Conservation (phyloP, 2,329 filamentous ascomycete genomes). For the Trichoderma oligosporum region DNA sequence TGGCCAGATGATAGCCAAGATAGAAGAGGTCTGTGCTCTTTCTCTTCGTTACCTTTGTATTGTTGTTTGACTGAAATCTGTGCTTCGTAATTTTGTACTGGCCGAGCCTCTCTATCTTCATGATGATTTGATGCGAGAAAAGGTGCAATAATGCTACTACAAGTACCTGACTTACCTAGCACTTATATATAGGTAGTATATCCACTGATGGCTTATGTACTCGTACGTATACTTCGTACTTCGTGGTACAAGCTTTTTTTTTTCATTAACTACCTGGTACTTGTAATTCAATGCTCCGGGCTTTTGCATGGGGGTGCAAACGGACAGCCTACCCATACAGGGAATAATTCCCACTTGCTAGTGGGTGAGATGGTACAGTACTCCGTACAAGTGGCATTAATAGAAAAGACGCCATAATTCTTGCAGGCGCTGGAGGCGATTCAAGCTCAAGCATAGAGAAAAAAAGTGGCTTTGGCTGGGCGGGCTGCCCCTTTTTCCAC, state of each 20-base stretch:
- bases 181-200: too few species aligned
- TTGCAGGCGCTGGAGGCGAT: slow-evolving; percentile 10
- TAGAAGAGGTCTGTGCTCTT: neutral
- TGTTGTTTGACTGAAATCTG: too few species aligned
- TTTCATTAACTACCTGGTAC: too few species aligned
- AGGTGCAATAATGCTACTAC: too few species aligned
- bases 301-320: neutral
- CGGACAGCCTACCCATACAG: neutral
- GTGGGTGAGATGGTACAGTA: neutral
- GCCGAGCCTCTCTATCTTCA: too few species aligned
- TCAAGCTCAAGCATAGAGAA: neutral
- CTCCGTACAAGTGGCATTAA: neutral
- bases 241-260: too few species aligned
- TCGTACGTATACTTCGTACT: too few species aligned
- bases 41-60: too few species aligned
- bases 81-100: too few species aligned
- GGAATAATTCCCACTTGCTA: neutral
- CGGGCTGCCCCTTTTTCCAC: slow-evolving; percentile 19
- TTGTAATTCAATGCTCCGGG: neutral
- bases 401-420: neutral
- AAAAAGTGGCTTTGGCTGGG: slow-evolving; percentile 12
- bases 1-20: neutral
- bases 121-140: too few species aligned
- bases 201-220: too few species aligned
- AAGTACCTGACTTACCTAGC: too few species aligned